Evolutionary conservation across 495 filamentous ascomycete species (phyloP).

Genomic region (Thozetella sp.): DNA sequence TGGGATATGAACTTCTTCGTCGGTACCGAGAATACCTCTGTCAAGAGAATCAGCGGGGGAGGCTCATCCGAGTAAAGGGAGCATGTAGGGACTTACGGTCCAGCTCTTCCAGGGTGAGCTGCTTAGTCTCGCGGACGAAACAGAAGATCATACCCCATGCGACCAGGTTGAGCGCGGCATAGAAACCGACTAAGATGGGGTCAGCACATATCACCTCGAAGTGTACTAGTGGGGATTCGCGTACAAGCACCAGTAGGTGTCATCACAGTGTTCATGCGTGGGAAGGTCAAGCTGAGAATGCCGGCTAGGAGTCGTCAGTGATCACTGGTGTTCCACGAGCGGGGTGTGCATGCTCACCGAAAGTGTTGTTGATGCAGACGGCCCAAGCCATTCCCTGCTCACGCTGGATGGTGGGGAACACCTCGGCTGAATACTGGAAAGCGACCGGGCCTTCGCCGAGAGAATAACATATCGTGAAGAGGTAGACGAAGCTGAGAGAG

Average conservation of each 20-base stretch:
- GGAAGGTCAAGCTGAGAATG: slow-evolving; percentile 61
- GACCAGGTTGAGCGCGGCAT: slow-evolving; percentile 61
- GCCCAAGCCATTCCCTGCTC: slow-evolving; percentile 46
- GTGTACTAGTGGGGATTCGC: background rate
- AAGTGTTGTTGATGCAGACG: slow-evolving; percentile 48
- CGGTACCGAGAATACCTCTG: slow-evolving; percentile 50
- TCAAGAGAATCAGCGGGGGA: slow-evolving; percentile 32
- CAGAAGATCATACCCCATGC: slow-evolving; percentile 57
- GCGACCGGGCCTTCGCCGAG: slow-evolving; percentile 61
- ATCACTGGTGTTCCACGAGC: slow-evolving; percentile 8
- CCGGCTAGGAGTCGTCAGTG: slow-evolving; percentile 19
- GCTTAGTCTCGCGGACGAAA: slow-evolving; percentile 60
- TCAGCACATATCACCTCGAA: too few species aligned
- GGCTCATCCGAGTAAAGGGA: slow-evolving; percentile 50
- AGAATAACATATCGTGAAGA: slow-evolving; percentile 54
- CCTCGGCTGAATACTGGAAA: slow-evolving; percentile 61
- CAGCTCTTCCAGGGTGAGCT: slow-evolving; percentile 42
- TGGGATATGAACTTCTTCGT: slow-evolving; percentile 50
- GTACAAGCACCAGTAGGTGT: slow-evolving; percentile 56
- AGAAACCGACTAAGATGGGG: slow-evolving; percentile 43
- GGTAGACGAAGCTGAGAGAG: slow-evolving; percentile 41
- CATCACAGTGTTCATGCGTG: slow-evolving; percentile 46
- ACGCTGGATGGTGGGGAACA: slow-evolving; percentile 56
- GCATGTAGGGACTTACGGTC: slow-evolving; percentile 30
- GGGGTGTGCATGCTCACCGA: slow-evolving; percentile 18